Evolutionary conservation across 2,329 filamentous ascomycete genomes (phyloP).

Genomic region (Macrophomina phaseolina): DNA sequence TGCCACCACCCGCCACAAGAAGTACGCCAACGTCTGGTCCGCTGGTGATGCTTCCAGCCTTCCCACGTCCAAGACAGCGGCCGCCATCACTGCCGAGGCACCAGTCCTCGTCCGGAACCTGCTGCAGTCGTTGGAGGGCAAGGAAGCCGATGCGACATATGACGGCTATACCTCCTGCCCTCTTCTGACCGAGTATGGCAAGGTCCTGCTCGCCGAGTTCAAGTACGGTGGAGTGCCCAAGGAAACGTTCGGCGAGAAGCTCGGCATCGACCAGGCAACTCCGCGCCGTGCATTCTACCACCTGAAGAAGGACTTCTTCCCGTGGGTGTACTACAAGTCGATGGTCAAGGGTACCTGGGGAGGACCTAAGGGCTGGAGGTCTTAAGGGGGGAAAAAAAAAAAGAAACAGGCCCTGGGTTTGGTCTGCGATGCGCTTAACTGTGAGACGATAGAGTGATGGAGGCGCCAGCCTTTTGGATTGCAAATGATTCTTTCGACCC

Average conservation of each 20-base stretch:
- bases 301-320: slow-evolving; percentile 71
- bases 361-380: slow-evolving; percentile 58
- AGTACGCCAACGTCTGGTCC: slow-evolving; percentile 47
- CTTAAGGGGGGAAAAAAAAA: too few relatives aligned
- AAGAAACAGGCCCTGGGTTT: too few relatives aligned
- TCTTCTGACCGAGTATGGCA: slow-evolving; percentile 58
- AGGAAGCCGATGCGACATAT: slow-evolving; percentile 37
- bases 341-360: slow-evolving; percentile 69
- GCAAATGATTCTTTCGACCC: too few relatives aligned
- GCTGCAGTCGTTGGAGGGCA: slow-evolving; percentile 37
- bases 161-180: slow-evolving; percentile 50
- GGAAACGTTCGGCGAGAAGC: slow-evolving; percentile 61
- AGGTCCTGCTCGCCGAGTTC: slow-evolving; percentile 69
- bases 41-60: slow-evolving; percentile 45
- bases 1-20: slow-evolving; percentile 44
- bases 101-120: slow-evolving; percentile 45
- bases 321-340: slow-evolving; percentile 67
- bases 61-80: slow-evolving; percentile 48
- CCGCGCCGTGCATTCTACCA: slow-evolving; percentile 66
- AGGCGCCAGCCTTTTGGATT: too few relatives aligned
- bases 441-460: too few relatives aligned
- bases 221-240: slow-evolving; percentile 68
- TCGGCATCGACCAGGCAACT: slow-evolving; percentile 63
- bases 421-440: too few relatives aligned
- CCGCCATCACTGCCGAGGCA: slow-evolving; percentile 46